Conservation (phyloP, 164 flowering plant genomes). For the Malania oleifera region DNA sequence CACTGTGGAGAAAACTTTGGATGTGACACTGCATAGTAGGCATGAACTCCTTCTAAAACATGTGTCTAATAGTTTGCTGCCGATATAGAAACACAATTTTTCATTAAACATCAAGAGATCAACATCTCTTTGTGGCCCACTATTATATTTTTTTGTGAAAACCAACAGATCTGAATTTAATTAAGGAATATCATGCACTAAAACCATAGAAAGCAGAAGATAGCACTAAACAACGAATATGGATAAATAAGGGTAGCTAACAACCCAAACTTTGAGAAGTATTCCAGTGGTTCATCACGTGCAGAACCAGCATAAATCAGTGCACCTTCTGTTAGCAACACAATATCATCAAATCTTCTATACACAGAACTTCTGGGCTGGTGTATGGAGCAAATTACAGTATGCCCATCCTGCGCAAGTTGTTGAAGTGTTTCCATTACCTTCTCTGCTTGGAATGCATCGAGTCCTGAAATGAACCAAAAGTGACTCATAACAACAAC, state of each 20-base stretch:
- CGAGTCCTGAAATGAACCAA: slow-evolving; percentile 63
- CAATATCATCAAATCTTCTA: slow-evolving; percentile 88
- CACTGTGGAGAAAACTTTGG: no score
- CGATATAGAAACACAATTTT: no score
- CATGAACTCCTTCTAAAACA: no score
- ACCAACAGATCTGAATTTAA: no score
- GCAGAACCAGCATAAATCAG: slow-evolving; percentile 93
- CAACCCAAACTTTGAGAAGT: slow-evolving; percentile 87
- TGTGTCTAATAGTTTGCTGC: no score
- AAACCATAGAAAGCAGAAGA: not conserved
- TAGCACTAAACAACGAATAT: not conserved
- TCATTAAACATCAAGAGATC: no score
- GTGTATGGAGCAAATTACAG: slow-evolving; percentile 96
- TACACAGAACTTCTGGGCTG: slow-evolving; percentile 97
- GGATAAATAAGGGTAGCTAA: slow-evolving; percentile 23
- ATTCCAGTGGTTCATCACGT: slow-evolving; percentile 57
- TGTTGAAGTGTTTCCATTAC: slow-evolving; percentile 91
- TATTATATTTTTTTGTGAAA: no score
- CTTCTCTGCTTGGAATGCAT: slow-evolving; percentile 97
- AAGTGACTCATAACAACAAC: not conserved
- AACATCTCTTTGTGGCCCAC: no score
- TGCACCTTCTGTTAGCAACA: slow-evolving; percentile 79
- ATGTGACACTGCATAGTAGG: no score
- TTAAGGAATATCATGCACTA: no score
- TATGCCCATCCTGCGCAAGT: slow-evolving; percentile 94